Percentiles rank a stretch among this genome's conserved stretches.
Evolutionary conservation across 2,329 filamentous ascomycete genomes (phyloP).

Genomic region (Nemania sp.): DNA sequence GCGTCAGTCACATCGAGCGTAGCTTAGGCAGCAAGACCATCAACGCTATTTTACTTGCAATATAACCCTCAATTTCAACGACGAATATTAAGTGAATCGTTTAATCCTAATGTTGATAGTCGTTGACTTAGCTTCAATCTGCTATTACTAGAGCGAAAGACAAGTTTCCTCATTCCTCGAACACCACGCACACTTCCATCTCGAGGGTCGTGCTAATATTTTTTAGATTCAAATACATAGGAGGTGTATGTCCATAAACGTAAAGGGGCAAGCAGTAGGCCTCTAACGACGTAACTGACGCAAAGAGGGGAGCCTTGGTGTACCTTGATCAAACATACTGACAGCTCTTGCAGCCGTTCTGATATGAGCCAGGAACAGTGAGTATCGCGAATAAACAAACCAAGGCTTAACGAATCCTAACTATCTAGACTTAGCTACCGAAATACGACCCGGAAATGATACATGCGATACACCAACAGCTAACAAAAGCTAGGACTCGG

Average conservation of each 20-base stretch:
- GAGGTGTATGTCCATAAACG: background rate
- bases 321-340: background rate
- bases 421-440: background rate
- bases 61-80: background rate
- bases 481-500: background rate
- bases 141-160: background rate
- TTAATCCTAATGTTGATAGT: background rate
- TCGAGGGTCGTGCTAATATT: background rate
- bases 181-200: background rate
- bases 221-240: background rate
- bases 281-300: background rate
- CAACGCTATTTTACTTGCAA: background rate
- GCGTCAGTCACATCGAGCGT: background rate
- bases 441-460: background rate
- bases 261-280: background rate
- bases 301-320: background rate
- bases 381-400: background rate
- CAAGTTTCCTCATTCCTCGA: background rate
- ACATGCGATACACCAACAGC: background rate
- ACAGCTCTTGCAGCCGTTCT: background rate
- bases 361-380: background rate
- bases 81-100: slow-evolving; percentile 4
- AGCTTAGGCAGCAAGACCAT: background rate
- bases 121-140: background rate
- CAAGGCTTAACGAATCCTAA: background rate